phyloP scores from a whole-genome alignment of 2,329 filamentous ascomycete species.

The Claviceps cyperi region DNA sequence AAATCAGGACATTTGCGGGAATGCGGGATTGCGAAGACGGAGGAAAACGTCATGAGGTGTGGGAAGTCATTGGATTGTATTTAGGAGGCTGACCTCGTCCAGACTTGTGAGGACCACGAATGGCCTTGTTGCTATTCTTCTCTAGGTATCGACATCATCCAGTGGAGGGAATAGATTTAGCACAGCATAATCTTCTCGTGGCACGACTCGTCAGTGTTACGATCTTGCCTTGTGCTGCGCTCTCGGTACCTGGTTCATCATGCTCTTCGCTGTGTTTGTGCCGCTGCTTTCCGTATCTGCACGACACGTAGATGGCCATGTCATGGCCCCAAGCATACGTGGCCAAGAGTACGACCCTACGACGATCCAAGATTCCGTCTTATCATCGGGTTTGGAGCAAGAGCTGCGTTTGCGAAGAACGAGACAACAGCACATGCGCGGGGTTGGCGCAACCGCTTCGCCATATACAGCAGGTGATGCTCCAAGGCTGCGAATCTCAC shows the following conservation, averaged over 20 bases:
- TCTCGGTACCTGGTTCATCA: not conserved
- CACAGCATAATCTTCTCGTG: not conserved
- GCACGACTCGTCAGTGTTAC: too few species aligned
- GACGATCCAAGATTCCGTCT: not conserved
- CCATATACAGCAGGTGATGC: not conserved
- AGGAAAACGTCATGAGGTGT: not conserved
- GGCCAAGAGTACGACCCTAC: not conserved
- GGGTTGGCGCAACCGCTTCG: not conserved
- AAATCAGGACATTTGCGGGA: not conserved
- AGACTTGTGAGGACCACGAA: not conserved
- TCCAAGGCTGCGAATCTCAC: not conserved
- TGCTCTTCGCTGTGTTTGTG: not conserved
- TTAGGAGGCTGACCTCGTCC: conserved; percentile 1
- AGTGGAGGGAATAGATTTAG: not conserved
- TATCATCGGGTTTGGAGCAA: not conserved
- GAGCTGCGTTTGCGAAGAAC: not conserved
- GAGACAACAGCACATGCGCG: not conserved
- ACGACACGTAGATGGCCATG: not conserved
- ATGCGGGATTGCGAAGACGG: not conserved
- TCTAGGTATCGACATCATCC: not conserved
- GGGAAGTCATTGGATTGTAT: not conserved
- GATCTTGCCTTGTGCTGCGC: too few species aligned
- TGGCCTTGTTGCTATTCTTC: not conserved
- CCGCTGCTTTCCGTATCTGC: not conserved
- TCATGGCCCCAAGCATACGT: not conserved